phyloP scores from a whole-genome alignment of 129 eudicot genomes.

The Artemisia annua region DNA sequence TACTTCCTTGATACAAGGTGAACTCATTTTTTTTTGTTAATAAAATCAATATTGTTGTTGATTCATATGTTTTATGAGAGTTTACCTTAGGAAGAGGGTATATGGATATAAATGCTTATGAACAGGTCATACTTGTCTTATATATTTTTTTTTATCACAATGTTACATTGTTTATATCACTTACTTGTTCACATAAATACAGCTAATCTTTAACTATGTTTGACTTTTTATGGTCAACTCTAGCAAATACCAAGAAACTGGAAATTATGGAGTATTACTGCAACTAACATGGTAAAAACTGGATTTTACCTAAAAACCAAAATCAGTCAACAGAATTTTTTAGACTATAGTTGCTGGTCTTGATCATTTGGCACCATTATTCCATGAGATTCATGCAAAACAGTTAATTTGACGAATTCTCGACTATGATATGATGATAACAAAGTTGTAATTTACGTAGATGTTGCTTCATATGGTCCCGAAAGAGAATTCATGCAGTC shows the following conservation, averaged over 20 bases:
- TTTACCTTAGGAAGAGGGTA: conserved; percentile 28
- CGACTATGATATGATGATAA: background rate
- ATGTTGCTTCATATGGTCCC: conserved; percentile 24
- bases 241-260: too few relatives aligned
- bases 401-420: background rate
- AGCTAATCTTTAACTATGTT: conserved; percentile 13
- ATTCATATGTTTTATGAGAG: background rate
- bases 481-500: conserved; percentile 26
- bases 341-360: background rate
- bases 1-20: conserved; percentile 58
- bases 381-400: background rate
- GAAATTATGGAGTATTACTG: too few relatives aligned
- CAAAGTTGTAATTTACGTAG: conserved; percentile 30
- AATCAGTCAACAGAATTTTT: too few relatives aligned
- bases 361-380: background rate
- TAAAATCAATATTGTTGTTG: conserved; percentile 14
- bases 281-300: background rate
- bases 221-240: conserved; percentile 22
- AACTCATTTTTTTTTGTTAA: conserved; percentile 49
- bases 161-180: conserved; percentile 37
- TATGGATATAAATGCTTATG: conserved; percentile 24
- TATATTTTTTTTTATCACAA: conserved; percentile 28
- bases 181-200: conserved; percentile 26
- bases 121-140: conserved; percentile 11
- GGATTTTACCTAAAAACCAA: background rate